Evolutionary conservation across 2,329 filamentous ascomycete species (phyloP).

Genomic region (Bipolaris gigantea): DNA sequence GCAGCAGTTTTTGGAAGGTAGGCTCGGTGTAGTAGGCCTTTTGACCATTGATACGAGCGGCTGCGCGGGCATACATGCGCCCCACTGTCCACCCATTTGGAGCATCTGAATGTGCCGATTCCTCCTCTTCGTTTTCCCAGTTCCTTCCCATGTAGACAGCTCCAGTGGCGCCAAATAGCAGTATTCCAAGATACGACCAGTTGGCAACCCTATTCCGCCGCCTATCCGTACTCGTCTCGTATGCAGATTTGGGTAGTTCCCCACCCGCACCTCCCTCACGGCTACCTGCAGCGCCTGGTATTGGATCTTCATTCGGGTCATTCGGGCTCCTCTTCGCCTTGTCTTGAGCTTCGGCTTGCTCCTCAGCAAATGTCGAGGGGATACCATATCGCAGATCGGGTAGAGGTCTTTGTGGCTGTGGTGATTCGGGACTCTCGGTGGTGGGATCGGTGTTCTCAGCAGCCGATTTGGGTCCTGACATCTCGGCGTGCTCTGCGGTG

Average conservation of each 20-base stretch:
- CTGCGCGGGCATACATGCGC: slow-evolving; percentile 79
- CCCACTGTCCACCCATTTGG: slow-evolving; percentile 77
- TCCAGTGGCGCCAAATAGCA: slow-evolving; percentile 59
- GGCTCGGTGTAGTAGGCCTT: slow-evolving; percentile 95
- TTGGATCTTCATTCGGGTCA: slow-evolving; percentile 53
- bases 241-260: slow-evolving; percentile 75
- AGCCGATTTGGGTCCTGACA: slow-evolving; percentile 40
- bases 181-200: slow-evolving; percentile 67
- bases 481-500: slow-evolving; percentile 42
- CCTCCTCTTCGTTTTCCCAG: slow-evolving; percentile 78
- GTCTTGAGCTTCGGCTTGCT: slow-evolving; percentile 54
- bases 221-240: slow-evolving; percentile 87
- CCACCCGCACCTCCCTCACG: slow-evolving; percentile 55
- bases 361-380: slow-evolving; percentile 83
- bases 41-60: slow-evolving; percentile 72
- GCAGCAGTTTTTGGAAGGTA: slow-evolving; percentile 89
- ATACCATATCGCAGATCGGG: slow-evolving; percentile 94
- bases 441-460: slow-evolving; percentile 43
- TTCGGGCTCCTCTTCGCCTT: slow-evolving; percentile 33
- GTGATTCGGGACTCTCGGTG: slow-evolving; percentile 43
- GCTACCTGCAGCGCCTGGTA: slow-evolving; percentile 47
- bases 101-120: slow-evolving; percentile 66
- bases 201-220: slow-evolving; percentile 76
- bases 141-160: slow-evolving; percentile 80
- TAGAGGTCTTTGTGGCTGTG: slow-evolving; percentile 65